phyloP scores from a whole-genome alignment of 108 stramenopile genomes.

The Nitzschia sp. region DNA sequence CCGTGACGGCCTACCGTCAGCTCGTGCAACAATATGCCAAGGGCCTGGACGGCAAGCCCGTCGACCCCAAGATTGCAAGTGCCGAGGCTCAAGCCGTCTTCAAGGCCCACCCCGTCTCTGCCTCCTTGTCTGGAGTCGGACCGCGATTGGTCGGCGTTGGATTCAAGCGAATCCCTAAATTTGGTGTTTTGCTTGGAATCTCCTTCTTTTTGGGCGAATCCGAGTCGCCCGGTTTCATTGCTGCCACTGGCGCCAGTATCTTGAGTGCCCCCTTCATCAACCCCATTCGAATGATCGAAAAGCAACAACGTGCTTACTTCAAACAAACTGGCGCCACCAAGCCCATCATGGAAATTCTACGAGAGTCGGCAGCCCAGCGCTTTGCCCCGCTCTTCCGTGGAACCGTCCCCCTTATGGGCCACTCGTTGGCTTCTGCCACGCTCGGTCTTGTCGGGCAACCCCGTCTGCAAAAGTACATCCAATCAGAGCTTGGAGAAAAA shows the following conservation, averaged over 20 bases:
- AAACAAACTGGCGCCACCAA: constrained; percentile 83
- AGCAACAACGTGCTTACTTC: constrained; percentile 92
- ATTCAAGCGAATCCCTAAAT: constrained; percentile 93
- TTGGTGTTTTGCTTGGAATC: constrained; percentile 85
- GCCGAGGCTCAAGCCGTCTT: constrained; percentile 86
- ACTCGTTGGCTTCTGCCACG: constrained; percentile 85
- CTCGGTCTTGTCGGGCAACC: constrained; percentile 92
- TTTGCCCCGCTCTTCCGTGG: constrained; percentile 90
- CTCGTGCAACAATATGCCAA: constrained; percentile 93
- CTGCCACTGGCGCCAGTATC: constrained; percentile 85
- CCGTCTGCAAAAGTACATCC: constrained; percentile 88
- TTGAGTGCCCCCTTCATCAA: constrained; percentile 90
- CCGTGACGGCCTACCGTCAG: constrained; percentile 92
- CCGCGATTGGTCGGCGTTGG: constrained; percentile 91
- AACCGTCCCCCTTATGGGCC: constrained; percentile 90
- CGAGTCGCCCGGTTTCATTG: constrained; percentile 69
- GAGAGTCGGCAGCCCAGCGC: constrained; percentile 76
- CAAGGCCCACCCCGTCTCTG: constrained; percentile 73
- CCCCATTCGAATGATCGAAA: constrained; percentile 94
- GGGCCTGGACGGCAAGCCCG: constrained; percentile 80
- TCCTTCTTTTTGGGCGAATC: constrained; percentile 87
- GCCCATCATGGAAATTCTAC: constrained; percentile 84
- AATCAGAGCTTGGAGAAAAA: constrained; percentile 78
- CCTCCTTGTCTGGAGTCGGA: constrained; percentile 75
- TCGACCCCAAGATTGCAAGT: constrained; percentile 80